Evolutionary conservation across 805 yeast species (phyloP).

Genomic region (Dipodascus albidus): DNA sequence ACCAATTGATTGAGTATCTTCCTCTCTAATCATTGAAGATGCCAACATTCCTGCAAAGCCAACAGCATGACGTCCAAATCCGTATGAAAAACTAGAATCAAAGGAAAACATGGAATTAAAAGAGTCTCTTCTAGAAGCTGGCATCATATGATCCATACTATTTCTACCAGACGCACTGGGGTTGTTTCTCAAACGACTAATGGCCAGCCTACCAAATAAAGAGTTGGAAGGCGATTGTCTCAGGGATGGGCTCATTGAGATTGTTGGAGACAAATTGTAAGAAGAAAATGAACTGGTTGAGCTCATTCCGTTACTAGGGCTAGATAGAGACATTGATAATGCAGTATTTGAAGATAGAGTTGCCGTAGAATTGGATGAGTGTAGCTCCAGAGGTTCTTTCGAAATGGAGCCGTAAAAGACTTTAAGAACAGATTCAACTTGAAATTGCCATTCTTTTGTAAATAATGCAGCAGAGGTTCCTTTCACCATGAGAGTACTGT

Average conservation of each 20-base stretch:
- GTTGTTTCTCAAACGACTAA: background rate
- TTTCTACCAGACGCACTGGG: background rate
- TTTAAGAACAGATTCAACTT: conserved; percentile 15
- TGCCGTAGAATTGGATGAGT: background rate
- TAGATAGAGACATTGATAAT: background rate
- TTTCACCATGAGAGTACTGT: conserved; percentile 11
- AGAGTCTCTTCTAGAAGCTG: conserved; percentile 10
- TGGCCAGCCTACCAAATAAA: background rate
- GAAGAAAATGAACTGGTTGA: background rate
- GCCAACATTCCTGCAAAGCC: conserved; percentile 24
- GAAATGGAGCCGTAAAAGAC: conserved; percentile 17
- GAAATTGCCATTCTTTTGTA: conserved; percentile 16
- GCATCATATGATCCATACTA: background rate
- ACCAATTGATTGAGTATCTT: conserved; percentile 6
- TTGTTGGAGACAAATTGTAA: background rate
- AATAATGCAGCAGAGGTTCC: conserved; percentile 9
- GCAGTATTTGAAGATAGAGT: background rate
- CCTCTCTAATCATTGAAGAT: conserved; percentile 21
- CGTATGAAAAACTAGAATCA: conserved; percentile 22
- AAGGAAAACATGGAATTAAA: conserved; percentile 28
- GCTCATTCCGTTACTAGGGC: background rate
- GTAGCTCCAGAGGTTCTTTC: conserved; percentile 13
- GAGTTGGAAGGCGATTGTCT: background rate
- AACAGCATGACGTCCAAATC: conserved; percentile 21
- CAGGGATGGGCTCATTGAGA: conserved; percentile 2